Conservation (phyloP, 768 basidiomycete species). For the Pleurotus eryngii region DNA sequence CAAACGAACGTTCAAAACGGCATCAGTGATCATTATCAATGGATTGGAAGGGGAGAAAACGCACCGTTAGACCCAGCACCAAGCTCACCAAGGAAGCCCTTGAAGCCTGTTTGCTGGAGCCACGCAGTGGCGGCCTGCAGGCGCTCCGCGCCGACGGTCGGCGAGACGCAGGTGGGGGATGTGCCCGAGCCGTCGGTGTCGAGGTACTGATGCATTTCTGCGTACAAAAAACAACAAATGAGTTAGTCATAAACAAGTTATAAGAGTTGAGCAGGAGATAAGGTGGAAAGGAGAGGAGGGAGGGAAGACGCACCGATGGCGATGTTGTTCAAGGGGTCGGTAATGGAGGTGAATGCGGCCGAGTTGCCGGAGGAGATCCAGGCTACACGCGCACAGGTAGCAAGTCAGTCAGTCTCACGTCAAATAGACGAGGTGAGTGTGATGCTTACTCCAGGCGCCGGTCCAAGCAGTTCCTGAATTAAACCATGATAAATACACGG, state of each 20-base stretch:
- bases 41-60: not conserved
- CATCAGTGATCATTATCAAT: too few species aligned
- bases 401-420: not conserved
- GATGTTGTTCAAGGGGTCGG: slow-evolving; percentile 58
- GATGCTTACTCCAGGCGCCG: slow-evolving; percentile 51
- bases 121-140: slow-evolving; percentile 52
- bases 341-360: slow-evolving; percentile 46
- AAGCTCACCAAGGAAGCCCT: slow-evolving; percentile 64
- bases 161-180: slow-evolving; percentile 47
- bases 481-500: too few species aligned
- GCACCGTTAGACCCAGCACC: slow-evolving; percentile 44
- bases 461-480: slow-evolving; percentile 30
- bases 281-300: too few species aligned
- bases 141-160: slow-evolving; percentile 57
- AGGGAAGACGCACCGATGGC: slow-evolving; percentile 41
- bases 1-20: too few species aligned
- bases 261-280: too few species aligned
- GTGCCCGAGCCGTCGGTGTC: slow-evolving; percentile 66
- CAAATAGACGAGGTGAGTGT: slow-evolving; percentile 6
- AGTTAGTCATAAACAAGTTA: too few species aligned
- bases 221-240: too few species aligned
- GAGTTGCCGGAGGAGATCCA: slow-evolving; percentile 55
- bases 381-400: slow-evolving; percentile 24
- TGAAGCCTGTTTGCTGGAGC: slow-evolving; percentile 56
- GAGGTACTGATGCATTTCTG: slow-evolving; percentile 71